Evolutionary conservation across 2,329 filamentous ascomycete species (phyloP).

Genomic region (Cadophora gregata): DNA sequence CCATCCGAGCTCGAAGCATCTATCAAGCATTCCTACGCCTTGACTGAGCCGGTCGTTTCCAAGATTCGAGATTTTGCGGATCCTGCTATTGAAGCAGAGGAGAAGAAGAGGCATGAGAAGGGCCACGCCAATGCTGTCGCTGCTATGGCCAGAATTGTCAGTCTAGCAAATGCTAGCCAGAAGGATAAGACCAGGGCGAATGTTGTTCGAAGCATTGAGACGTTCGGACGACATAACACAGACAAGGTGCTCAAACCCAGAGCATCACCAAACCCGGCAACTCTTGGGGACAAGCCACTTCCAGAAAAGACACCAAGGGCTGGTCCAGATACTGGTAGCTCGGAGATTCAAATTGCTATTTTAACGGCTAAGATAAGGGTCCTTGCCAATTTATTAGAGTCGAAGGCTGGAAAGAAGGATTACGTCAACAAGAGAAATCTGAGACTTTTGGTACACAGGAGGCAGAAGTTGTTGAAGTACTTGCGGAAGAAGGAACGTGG

Average conservation of each 20-base stretch:
- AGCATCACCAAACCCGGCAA: conserved; percentile 33
- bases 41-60: conserved; percentile 63
- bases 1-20: conserved; percentile 70
- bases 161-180: conserved; percentile 76
- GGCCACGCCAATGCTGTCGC: conserved; percentile 72
- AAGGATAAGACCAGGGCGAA: conserved; percentile 84
- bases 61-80: conserved; percentile 48
- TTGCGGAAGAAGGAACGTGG: conserved; percentile 89
- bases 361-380: conserved; percentile 91
- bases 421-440: conserved; percentile 95
- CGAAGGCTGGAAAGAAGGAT: conserved; percentile 75
- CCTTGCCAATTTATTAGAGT: conserved; percentile 73
- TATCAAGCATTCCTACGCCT: conserved; percentile 68
- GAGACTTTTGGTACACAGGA: conserved; percentile 81
- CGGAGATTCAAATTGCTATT: conserved; percentile 97
- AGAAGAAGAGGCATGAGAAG: conserved; percentile 53
- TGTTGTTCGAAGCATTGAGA: conserved; percentile 81
- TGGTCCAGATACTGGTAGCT: conserved; percentile 93
- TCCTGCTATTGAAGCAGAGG: conserved; percentile 48
- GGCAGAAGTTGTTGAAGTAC: conserved; percentile 89
- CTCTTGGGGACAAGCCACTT: conserved; percentile 28
- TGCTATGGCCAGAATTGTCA: conserved; percentile 80
- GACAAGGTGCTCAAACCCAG: conserved; percentile 67
- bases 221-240: conserved; percentile 90
- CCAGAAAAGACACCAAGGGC: conserved; percentile 64